These are phyloP conservation scores for Fusarium pilosicola DNA, from an alignment of 2,329 filamentous ascomycete genomes.

Conservation along the genomic window DNA sequence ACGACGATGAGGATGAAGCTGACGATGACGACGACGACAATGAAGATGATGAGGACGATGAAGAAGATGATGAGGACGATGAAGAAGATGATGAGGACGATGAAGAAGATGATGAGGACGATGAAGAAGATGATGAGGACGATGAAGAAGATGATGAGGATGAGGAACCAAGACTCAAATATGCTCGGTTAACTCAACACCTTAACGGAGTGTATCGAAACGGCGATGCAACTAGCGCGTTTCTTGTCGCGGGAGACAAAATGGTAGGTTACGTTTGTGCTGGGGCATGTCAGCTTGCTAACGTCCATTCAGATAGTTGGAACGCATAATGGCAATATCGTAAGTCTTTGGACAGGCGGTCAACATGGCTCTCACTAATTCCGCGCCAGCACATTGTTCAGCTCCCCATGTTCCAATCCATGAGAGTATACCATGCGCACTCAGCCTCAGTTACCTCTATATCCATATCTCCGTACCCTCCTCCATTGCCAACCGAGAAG, in stretches of 20 bases:
- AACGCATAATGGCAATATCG: conserved; percentile 96
- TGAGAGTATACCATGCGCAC: conserved; percentile 92
- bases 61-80: conserved; percentile 72
- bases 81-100: conserved; percentile 72
- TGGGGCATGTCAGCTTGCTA: conserved; percentile 13
- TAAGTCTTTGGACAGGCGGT: conserved; percentile 58
- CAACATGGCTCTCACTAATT: conserved; percentile 40
- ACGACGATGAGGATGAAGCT: conserved; percentile 36
- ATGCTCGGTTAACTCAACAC: conserved; percentile 84
- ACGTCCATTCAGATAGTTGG: conserved; percentile 75
- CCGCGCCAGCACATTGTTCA: conserved; percentile 79
- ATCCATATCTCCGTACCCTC: conserved; percentile 87
- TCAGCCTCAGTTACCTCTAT: conserved; percentile 89
- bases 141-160: conserved; percentile 69
- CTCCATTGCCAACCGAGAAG: conserved; percentile 59
- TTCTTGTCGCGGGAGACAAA: conserved; percentile 92
- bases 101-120: conserved; percentile 69
- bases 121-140: conserved; percentile 68
- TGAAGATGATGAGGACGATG: conserved; percentile 66
- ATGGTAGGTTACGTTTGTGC: conserved; percentile 70
- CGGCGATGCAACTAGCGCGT: conserved; percentile 92
- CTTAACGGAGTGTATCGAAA: conserved; percentile 87
- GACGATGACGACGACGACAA: conserved; percentile 52
- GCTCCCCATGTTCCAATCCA: conserved; percentile 80
- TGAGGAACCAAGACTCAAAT: conserved; percentile 94